A percentile compares a stretch with the other conserved stretches of the same genome.
phyloP scores from a whole-genome alignment of 768 basidiomycete genomes.

The Lepiota brunneoincarnata region DNA sequence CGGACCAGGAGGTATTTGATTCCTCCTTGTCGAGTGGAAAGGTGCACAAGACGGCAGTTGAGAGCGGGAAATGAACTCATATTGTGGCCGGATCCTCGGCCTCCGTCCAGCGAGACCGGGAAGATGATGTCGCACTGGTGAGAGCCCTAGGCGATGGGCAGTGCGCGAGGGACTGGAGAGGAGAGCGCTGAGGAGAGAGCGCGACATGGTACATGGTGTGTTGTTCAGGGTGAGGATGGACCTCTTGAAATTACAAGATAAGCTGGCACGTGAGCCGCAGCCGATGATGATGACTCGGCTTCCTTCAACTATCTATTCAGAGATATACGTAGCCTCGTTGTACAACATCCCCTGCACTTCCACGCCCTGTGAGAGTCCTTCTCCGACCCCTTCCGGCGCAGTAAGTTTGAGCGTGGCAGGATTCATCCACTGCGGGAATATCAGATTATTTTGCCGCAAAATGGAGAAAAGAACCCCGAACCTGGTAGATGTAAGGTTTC shows the following conservation, averaged over 20 bases:
- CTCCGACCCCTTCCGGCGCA: slow-evolving; percentile 37
- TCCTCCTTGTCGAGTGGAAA: slow-evolving; percentile 39
- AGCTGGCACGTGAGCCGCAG: slow-evolving; percentile 5
- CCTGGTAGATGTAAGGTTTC: slow-evolving; percentile 95
- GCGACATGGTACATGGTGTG: slow-evolving; percentile 9
- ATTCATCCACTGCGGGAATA: slow-evolving; percentile 43
- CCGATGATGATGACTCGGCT: background rate
- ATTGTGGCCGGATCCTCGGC: slow-evolving; percentile 1
- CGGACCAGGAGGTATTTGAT: slow-evolving; percentile 26
- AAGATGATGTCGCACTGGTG: background rate
- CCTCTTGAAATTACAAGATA: background rate
- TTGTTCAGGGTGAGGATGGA: background rate
- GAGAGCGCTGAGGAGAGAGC: slow-evolving; percentile 1
- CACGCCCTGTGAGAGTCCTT: slow-evolving; percentile 38
- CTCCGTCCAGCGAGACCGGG: background rate
- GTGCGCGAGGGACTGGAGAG: background rate
- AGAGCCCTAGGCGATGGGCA: background rate
- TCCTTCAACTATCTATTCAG: slow-evolving; percentile 30
- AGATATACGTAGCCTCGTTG: slow-evolving; percentile 91
- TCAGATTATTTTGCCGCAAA: slow-evolving; percentile 16
- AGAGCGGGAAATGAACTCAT: slow-evolving; percentile 4
- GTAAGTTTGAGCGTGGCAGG: slow-evolving; percentile 40
- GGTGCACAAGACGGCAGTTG: background rate
- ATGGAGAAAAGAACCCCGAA: slow-evolving; percentile 28
- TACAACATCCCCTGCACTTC: slow-evolving; percentile 72